Conservation (phyloP, 345 rosid genomes). For the Viola odorata region DNA sequence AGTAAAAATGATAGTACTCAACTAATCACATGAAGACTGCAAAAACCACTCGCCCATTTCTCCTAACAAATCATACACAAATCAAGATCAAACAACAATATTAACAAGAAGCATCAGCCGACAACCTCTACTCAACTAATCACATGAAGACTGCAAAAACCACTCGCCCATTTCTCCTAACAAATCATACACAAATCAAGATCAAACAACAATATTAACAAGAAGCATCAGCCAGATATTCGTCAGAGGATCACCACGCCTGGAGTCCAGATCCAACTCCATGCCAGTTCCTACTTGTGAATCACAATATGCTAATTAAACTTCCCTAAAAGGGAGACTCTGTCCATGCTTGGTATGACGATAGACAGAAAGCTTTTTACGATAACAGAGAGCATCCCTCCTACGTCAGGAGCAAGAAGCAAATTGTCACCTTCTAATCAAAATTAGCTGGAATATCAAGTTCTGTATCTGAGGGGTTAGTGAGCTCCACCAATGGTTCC, state of each 20-base stretch:
- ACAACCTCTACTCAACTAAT: neutral
- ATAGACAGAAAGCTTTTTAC: too few species aligned
- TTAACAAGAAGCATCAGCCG: too few species aligned
- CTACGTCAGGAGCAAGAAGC: slow-evolving; percentile 3
- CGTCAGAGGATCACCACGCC: too few species aligned
- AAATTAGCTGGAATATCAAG: slow-evolving; percentile 48
- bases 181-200: neutral
- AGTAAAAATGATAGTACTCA: neutral
- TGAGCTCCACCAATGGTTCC: slow-evolving; percentile 57
- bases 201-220: too few species aligned
- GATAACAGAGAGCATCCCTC: too few species aligned
- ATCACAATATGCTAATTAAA: too few species aligned
- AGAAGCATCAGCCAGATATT: too few species aligned
- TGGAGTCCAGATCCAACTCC: too few species aligned
- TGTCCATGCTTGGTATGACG: too few species aligned
- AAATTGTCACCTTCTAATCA: slow-evolving; percentile 34
- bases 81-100: too few species aligned
- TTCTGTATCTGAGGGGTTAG: slow-evolving; percentile 60
- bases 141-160: neutral
- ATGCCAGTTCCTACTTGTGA: too few species aligned
- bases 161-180: neutral
- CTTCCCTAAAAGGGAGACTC: too few species aligned
- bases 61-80: slow-evolving; percentile 1
- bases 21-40: neutral
- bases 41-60: neutral